A percentile compares a stretch with the other conserved stretches of the same genome.
Evolutionary conservation across 202 grass and related monocot genomes (phyloP).

Genomic region (Setaria viridis): DNA sequence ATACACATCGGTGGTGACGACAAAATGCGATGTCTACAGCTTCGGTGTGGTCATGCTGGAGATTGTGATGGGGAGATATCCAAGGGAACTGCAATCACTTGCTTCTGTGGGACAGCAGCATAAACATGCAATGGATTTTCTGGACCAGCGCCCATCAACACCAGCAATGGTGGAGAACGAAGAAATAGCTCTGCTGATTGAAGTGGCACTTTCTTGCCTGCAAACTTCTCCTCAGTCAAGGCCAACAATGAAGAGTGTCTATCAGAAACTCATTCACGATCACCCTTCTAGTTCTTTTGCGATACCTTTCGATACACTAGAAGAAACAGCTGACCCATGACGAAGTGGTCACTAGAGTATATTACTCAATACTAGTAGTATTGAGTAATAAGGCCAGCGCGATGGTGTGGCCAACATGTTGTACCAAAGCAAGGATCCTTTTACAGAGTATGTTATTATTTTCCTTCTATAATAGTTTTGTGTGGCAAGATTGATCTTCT

Average conservation of each 20-base stretch:
- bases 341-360: too few species aligned
- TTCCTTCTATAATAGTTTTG: too few species aligned
- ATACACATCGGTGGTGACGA: conserved; percentile 30
- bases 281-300: not conserved
- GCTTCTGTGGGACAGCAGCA: not conserved
- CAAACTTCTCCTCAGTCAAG: not conserved
- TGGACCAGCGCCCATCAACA: not conserved
- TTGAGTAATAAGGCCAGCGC: too few species aligned
- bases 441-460: too few species aligned
- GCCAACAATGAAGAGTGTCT: not conserved
- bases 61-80: conserved; percentile 25
- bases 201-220: not conserved
- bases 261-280: not conserved
- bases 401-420: too few species aligned
- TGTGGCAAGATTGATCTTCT: too few species aligned
- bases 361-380: too few species aligned
- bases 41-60: conserved; percentile 1
- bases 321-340: too few species aligned
- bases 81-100: not conserved
- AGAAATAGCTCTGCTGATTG: too few species aligned
- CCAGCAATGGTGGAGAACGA: too few species aligned
- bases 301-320: not conserved
- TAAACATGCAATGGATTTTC: not conserved
- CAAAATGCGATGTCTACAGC: conserved; percentile 42
- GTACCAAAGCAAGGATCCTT: too few species aligned